Evolutionary conservation across 1,284 basidiomycete species (phyloP), one percentile per base, ranked within the genome.

Genomic region (Sphagnurus paluster): DNA sequence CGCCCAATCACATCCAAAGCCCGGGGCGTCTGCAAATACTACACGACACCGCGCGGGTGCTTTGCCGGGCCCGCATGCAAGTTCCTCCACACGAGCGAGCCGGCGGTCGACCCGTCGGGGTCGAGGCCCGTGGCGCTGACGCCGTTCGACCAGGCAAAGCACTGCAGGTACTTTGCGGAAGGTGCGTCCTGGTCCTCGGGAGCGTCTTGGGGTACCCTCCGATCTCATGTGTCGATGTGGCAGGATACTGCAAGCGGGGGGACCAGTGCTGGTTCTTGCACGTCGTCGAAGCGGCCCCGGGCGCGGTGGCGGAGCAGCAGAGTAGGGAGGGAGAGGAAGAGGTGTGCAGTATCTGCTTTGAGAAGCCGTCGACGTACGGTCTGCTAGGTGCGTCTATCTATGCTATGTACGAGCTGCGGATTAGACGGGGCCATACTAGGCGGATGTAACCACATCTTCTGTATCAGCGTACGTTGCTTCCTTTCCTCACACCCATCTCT

Each of bases 211-310:
- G n/a, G 4, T 29, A 8, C 16, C 2, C 8, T 24, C 3, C 16
- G 23, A 25, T 19, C 38, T 34, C 13, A 19, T 24, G 9, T 48
- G 25, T 16, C n/a, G n/a, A n/a, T n/a, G 7, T 23, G 23, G 38
- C 40, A 82, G 81, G 87, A 0, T 85, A 75, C 60, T 90, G 87
- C 59, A 79, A 73, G 53, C 69, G 75, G 24, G 87, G 83, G 14
- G 77, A 77, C 39, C 63, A 69, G 26, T 90, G 87, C 58, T 90
- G 87, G 87, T 90, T 88, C 63, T 61, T 66, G 25, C 87, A 90
- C 56, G 67, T 66, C 45, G 52, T 51, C 23, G 54, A 56, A 21
- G 23, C 40, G 44, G 29, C 21, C n/a, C 20, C 33, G 8, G 20
- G 13, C 38, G 38, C 19, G 33, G 8, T 26, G 11, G 35, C n/a